Percentiles rank a stretch among this genome's conserved stretches.
phyloP scores from a whole-genome alignment of 306 rosid species.

The Crataegus laevigata region DNA sequence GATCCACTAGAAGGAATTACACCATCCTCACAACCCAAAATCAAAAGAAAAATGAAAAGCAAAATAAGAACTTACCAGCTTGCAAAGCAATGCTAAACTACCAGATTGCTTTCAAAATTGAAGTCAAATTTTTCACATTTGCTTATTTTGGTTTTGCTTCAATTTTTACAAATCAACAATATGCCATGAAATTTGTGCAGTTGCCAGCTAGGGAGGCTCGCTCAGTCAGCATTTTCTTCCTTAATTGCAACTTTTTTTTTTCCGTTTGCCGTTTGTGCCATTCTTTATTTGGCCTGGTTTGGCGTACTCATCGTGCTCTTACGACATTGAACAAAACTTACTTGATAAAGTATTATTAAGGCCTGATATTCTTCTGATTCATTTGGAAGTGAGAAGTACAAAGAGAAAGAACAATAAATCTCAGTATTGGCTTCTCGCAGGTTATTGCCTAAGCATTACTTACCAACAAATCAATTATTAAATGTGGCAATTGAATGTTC shows the following conservation, averaged over 20 bases:
- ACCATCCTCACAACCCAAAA: too few species aligned
- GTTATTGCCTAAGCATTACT: constrained; percentile 42
- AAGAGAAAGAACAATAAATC: constrained; percentile 47
- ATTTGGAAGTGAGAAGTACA: constrained; percentile 48
- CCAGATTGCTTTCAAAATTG: too few species aligned
- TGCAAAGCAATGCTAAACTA: not conserved
- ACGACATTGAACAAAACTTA: constrained; percentile 44
- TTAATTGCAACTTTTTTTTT: constrained; percentile 19
- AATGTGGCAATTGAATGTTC: not conserved
- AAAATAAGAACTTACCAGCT: not conserved
- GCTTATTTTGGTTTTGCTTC: too few species aligned
- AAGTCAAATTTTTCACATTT: too few species aligned
- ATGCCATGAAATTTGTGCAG: too few species aligned
- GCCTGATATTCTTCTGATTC: constrained; percentile 50
- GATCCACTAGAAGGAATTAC: too few species aligned
- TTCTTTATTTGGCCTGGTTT: constrained; percentile 41
- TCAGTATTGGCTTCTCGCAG: constrained; percentile 60
- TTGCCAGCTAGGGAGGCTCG: not conserved
- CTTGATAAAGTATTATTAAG: constrained; percentile 36
- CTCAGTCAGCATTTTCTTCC: constrained; percentile 20
- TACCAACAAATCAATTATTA: not conserved
- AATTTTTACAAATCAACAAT: too few species aligned
- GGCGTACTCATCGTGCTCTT: constrained; percentile 32
- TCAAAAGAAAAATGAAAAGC: not conserved
- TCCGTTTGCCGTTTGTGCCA: constrained; percentile 10